phyloP scores from a whole-genome alignment of 441 rosid genomes.

The Mallotus japonicus region DNA sequence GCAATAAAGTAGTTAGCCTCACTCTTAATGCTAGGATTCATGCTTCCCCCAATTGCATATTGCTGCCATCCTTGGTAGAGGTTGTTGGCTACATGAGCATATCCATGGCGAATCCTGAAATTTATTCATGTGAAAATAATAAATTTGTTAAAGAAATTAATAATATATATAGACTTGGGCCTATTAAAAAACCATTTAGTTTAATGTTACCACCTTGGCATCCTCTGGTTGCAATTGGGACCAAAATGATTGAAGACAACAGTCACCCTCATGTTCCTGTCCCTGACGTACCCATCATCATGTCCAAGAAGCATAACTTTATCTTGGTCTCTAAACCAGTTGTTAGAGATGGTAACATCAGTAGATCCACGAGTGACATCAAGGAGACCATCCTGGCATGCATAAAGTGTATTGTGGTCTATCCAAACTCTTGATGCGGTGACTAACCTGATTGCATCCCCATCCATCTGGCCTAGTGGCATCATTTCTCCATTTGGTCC shows the following conservation, averaged over 20 bases:
- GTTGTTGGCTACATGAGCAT: conserved; percentile 73
- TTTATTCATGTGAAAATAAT: neutral
- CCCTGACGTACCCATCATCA: conserved; percentile 57
- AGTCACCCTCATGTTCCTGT: conserved; percentile 71
- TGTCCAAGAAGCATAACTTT: conserved; percentile 90
- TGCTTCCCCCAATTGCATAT: conserved; percentile 87
- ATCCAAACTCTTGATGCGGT: conserved; percentile 68
- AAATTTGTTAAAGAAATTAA: neutral
- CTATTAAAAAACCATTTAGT: neutral
- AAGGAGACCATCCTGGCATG: conserved; percentile 70
- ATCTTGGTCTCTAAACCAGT: conserved; percentile 80
- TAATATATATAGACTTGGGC: too few relatives aligned
- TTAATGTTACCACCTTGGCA: conserved; percentile 54
- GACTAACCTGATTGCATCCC: conserved; percentile 66
- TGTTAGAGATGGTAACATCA: conserved; percentile 64
- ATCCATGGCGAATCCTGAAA: conserved; percentile 65
- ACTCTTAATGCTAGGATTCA: conserved; percentile 75
- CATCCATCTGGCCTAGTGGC: conserved; percentile 51
- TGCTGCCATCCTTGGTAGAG: conserved; percentile 76
- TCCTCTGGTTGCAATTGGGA: conserved; percentile 81
- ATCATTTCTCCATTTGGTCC: conserved; percentile 48
- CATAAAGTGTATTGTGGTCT: conserved; percentile 70
- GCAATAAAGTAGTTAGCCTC: conserved; percentile 73
- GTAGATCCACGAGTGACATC: conserved; percentile 75
- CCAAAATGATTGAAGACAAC: conserved; percentile 80